Base-by-base conservation (phyloP, 345 rosid genomes). In the Populus euphratica region DNA sequence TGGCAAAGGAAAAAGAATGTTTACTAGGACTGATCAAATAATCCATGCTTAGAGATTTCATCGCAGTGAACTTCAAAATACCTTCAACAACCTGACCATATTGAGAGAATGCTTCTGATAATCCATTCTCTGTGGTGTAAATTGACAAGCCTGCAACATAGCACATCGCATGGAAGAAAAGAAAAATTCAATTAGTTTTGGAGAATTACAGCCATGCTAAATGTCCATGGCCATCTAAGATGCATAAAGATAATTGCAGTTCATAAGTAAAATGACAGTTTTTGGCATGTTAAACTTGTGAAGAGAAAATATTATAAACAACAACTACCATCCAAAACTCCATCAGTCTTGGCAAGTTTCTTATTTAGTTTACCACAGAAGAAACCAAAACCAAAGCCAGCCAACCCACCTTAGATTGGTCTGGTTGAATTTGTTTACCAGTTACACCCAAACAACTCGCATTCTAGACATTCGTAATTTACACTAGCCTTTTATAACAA, bases 1-100 rank as follows among this genome's bases (percentile, higher is more conserved):
- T 93, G 90, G 50, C 8, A 52, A 50, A 75, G 41, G 49, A 31
- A 70, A 23, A 23, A 2, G 31, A 23, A 56, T 13, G 56, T 17
- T 23, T 36, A 5, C n/a, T 20, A 18, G 21, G 59, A 20, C 23
- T 5, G 36, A 33, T 25, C 5, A 8, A 35, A 29, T 9, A 52
- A 52, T 52, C 59, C n/a, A 20, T 5, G 59, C n/a, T 52, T 17
- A 52, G 59, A 52, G 23, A 59, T 4, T 25, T 6, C 29, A 44
- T 7, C 23, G 44, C 35, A 8, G n/a, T 35, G n/a, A 49, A 5
- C 41, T 7, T 62, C 5, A 64, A 79, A 35, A 59, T 44, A 91
- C 98, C 96, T 90, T 95, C 96, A 78, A 95, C 85, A 70, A 95
- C 99, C 86, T 95, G 98, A 77, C 98, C 99, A 68, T 74, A 84